Percentiles rank a stretch among this genome's conserved stretches.
phyloP scores from a whole-genome alignment of 192 early-diverging fungal species.

The Chytriomyces hyalinus region DNA sequence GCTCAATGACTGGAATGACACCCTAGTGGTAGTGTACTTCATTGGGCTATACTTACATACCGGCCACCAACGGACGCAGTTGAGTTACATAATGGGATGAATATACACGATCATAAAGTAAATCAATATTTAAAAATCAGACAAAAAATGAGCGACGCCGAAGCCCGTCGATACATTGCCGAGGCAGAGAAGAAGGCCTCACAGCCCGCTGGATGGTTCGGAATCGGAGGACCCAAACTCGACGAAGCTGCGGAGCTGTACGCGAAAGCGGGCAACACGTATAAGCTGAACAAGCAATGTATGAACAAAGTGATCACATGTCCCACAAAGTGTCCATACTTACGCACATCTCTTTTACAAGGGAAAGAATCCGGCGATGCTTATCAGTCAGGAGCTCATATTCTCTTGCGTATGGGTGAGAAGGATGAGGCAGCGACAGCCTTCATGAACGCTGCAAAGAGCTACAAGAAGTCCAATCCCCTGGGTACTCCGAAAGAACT shows the following conservation, averaged over 20 bases:
- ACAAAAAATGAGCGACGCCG: not conserved
- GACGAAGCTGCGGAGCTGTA: constrained; percentile 96
- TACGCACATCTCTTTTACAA: constrained; percentile 47
- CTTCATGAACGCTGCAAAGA: constrained; percentile 88
- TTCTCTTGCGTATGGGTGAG: constrained; percentile 77
- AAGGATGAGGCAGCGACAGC: constrained; percentile 83
- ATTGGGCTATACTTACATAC: too few species aligned
- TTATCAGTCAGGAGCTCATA: constrained; percentile 81
- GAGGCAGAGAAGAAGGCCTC: constrained; percentile 60
- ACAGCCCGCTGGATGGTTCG: constrained; percentile 48
- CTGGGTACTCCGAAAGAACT: constrained; percentile 55
- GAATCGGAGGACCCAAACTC: constrained; percentile 76
- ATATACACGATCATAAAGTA: too few species aligned
- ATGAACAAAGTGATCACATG: constrained; percentile 28
- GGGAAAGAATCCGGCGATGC: constrained; percentile 95
- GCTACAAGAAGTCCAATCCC: constrained; percentile 84
- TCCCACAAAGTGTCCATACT: not conserved
- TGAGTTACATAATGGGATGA: too few species aligned
- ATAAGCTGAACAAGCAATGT: constrained; percentile 92
- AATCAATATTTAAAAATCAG: too few species aligned
- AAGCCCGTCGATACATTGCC: constrained; percentile 23
- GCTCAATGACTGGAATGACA: too few species aligned
- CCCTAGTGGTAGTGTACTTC: too few species aligned
- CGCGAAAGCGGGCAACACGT: constrained; percentile 87
- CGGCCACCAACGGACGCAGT: too few species aligned